These are phyloP conservation scores for Acacia acuminata DNA, from an alignment of 306 rosid genomes.

Conservation along the genomic window DNA sequence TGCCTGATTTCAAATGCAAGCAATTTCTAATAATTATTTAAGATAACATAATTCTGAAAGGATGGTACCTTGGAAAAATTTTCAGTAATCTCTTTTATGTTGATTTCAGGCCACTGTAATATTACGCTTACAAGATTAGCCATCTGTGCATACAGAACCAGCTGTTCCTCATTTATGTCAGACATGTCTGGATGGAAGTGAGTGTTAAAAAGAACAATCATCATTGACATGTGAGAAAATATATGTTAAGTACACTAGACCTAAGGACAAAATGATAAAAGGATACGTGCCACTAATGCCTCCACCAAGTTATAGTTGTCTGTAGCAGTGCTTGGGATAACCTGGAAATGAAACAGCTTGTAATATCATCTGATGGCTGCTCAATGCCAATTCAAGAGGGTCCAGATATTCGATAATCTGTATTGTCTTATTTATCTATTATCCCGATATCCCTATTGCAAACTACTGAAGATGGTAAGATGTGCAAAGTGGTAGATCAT, in stretches of 20 bases:
- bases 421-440: neutral
- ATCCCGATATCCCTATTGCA: neutral
- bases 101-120: slow-evolving; percentile 71
- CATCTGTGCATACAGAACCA: slow-evolving; percentile 89
- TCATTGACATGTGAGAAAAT: slow-evolving; percentile 21
- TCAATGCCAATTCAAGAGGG: neutral
- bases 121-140: slow-evolving; percentile 82
- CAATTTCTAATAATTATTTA: neutral
- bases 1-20: slow-evolving; percentile 18
- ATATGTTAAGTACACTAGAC: slow-evolving; percentile 16
- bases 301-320: slow-evolving; percentile 81
- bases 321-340: slow-evolving; percentile 59
- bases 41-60: slow-evolving; percentile 15
- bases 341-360: slow-evolving; percentile 46
- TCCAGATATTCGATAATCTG: neutral
- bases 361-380: neutral
- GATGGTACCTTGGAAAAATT: slow-evolving; percentile 73
- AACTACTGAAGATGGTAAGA: neutral
- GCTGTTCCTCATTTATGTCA: slow-evolving; percentile 67
- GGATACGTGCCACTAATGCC: slow-evolving; percentile 90
- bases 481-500: neutral
- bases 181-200: slow-evolving; percentile 61
- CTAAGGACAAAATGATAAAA: slow-evolving; percentile 24
- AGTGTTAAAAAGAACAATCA: slow-evolving; percentile 47
- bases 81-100: slow-evolving; percentile 77